Evolutionary conservation across 305 asterid species (phyloP), one percentile per base, ranked within the genome.

Genomic region (Rubia balearica): DNA sequence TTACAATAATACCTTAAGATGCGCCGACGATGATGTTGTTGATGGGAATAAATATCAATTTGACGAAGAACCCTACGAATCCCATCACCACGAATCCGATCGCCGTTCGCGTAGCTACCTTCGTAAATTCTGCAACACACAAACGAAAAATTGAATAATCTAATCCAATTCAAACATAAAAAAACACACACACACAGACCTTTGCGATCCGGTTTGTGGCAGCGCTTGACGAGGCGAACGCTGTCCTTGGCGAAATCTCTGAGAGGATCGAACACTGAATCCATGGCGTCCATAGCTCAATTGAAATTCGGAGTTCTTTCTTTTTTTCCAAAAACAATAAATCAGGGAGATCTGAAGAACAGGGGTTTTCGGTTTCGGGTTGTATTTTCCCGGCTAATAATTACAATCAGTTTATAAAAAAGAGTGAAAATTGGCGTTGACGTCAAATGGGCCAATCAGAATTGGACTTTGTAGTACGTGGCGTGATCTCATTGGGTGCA

Each of bases 171-270:
- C 30, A 27, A n/a, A n/a, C n/a, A n/a, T n/a, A n/a, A n/a, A n/a
- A n/a, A n/a, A n/a, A n/a, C n/a, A n/a, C n/a, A n/a, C n/a, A n/a
- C n/a, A n/a, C n/a, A n/a, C n/a, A n/a, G n/a, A 90, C 96, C 97
- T 86, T 92, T 92, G 75, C 90, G 88, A 82, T 92, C 98, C 33
- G 95, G 96, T 78, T 92, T 92, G 89, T 90, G 96, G 87, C 98
- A 92, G 36, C 97, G 86, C 83, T 87, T 89, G 79, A 89, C 98
- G 38, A 92, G 95, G 71, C 96, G 95, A 67, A 84, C 82, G 73
- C 96, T 92, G 80, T 90, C 96, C 89, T 86, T 88, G 9, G 96
- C 86, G 69, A 90, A 93, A 65, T 89, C 94, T 78, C 97, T 84
- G 33, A 93, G 74, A 17, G 96, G 98, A 83, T 93, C 98, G 81